Evolutionary conservation across 768 basidiomycete genomes (phyloP), one percentile per base, ranked within the genome.

Genomic region (Suillus bovinus): DNA sequence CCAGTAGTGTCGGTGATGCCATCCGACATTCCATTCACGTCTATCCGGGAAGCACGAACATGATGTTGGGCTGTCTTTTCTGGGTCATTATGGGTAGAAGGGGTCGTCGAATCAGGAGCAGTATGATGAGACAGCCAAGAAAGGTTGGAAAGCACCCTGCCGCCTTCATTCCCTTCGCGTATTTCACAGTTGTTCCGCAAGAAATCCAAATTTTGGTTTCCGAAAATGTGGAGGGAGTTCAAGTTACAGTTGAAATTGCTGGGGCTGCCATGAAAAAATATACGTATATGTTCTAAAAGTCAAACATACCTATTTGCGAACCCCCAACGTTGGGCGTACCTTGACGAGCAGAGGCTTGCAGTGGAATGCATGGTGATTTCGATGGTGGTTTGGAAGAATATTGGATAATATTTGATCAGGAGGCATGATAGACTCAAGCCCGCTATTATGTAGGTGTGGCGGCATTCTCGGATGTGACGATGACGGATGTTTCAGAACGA

Each of bases 241-340:
- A 99, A 83, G 63, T 91, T 90, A 66, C 87, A 86, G 72, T 98
- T 99, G 82, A 94, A 97, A 72, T 98, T 98, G 95, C 96, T 97
- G 66, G 6, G 47, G 9, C 52, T 27, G 42, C 11, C 39, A 52
- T 60, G 58, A 60, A 8, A 47, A 50, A 60, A 34, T 27, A 9
- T 5, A 58, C 36, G 16, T 58, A 2, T 9, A 20, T 3, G 5
- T 67, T 58, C 50, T 20, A 5, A 34, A 55, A n/a, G 31, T 61
- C 17, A 3, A 34, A 58, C 86, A 54, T 66, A 96, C 96, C 97
- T 98, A 73, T 99, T 98, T 95, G 94, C 4, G 94, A 99, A 73
- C 96, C 93, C 89, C 89, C 94, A 70, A 68, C 93, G 91, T 68
- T 96, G 94, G 72, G 98, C 99, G 77, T 99, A 99, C 82, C 91